These are phyloP conservation scores for Stenocarpella maydis DNA, from an alignment of 2,329 filamentous ascomycete genomes.

Conservation along the genomic window DNA sequence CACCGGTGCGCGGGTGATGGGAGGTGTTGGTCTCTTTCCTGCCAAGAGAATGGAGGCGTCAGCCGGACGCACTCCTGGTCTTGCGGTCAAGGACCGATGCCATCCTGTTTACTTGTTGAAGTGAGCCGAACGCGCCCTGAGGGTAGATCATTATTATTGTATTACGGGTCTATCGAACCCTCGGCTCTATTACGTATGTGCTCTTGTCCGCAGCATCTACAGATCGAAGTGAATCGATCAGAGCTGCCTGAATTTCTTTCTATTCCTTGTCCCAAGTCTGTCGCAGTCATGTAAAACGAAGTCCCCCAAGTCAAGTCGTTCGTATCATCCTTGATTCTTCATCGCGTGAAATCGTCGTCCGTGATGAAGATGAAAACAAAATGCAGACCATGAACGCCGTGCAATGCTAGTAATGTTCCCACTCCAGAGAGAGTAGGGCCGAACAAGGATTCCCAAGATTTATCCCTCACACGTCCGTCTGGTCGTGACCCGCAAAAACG, in stretches of 20 bases:
- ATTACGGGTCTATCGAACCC: slow-evolving; percentile 16
- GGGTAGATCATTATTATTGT: not conserved
- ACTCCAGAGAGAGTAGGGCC: not conserved
- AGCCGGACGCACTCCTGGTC: not conserved
- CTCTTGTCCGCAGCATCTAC: slow-evolving; percentile 7
- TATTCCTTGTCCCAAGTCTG: slow-evolving; percentile 22
- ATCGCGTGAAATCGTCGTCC: slow-evolving; percentile 23
- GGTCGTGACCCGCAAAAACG: slow-evolving; percentile 26
- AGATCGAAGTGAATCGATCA: not conserved
- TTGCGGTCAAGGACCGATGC: not conserved
- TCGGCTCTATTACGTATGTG: not conserved
- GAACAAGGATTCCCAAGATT: not conserved
- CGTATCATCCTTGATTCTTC: slow-evolving; percentile 20
- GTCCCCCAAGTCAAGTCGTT: not conserved
- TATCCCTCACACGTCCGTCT: not conserved
- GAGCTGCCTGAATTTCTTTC: slow-evolving; percentile 10
- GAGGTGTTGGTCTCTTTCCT: not conserved
- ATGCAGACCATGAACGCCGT: slow-evolving; percentile 28
- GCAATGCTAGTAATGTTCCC: slow-evolving; percentile 27
- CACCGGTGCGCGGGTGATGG: not conserved
- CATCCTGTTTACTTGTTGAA: not conserved
- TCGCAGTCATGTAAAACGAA: not conserved
- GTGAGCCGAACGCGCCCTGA: not conserved
- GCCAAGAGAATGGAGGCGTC: not conserved
- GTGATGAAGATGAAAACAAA: not conserved